Conservation (phyloP, 176 grass and related monocot species). For the Puccinellia tenuiflora region DNA sequence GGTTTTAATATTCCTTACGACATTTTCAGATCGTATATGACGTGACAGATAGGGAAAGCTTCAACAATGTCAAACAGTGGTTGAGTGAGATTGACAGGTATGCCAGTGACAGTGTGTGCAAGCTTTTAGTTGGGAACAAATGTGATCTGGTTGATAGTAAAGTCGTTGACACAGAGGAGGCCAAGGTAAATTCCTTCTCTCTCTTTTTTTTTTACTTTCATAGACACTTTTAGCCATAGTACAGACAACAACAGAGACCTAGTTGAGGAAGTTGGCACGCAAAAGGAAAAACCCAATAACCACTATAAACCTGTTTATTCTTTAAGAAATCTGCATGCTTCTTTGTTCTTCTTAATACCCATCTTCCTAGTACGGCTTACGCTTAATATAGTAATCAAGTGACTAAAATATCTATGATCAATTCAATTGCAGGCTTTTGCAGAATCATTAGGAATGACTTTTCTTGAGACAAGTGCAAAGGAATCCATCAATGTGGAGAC, state of each 20-base stretch:
- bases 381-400: background rate
- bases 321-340: background rate
- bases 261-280: background rate
- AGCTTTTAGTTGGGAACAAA: constrained; percentile 95
- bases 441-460: constrained; percentile 80
- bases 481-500: constrained; percentile 90
- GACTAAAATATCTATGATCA: background rate
- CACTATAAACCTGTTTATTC: background rate
- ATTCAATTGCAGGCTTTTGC: constrained; percentile 69
- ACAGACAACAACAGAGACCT: background rate
- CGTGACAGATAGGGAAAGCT: constrained; percentile 80
- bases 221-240: background rate
- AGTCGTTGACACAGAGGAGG: constrained; percentile 80
- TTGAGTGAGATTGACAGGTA: constrained; percentile 96
- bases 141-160: constrained; percentile 83
- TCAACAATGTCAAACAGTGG: constrained; percentile 92
- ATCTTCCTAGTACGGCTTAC: background rate
- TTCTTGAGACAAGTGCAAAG: constrained; percentile 97
- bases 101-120: constrained; percentile 91
- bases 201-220: background rate
- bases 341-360: background rate
- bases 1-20: background rate
- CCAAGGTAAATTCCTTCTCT: constrained; percentile 44
- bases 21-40: constrained; percentile 84
- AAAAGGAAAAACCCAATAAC: background rate